Conservation (phyloP, 306 rosid species). For the Trichosanthes truncata region DNA sequence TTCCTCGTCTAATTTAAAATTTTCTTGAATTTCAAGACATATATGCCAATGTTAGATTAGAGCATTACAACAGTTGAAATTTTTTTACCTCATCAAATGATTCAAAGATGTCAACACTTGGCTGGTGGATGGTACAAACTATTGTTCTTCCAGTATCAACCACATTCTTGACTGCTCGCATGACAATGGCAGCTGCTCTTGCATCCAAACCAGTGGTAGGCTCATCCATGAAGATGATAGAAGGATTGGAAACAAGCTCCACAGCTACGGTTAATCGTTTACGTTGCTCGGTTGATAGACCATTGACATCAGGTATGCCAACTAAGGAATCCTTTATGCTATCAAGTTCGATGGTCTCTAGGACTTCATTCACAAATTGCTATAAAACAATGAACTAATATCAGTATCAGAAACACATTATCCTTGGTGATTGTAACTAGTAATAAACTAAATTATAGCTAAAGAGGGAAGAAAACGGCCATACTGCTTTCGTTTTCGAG, state of each 20-base stretch:
- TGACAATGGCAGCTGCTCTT: slow-evolving; percentile 46
- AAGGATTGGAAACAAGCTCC: slow-evolving; percentile 44
- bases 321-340: slow-evolving; percentile 32
- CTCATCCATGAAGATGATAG: slow-evolving; percentile 43
- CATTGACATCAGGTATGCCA: slow-evolving; percentile 37
- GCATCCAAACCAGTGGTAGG: slow-evolving; percentile 42
- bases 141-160: slow-evolving; percentile 38
- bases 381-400: background rate
- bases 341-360: slow-evolving; percentile 45
- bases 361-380: slow-evolving; percentile 44
- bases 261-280: slow-evolving; percentile 40
- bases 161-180: slow-evolving; percentile 46
- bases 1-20: background rate
- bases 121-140: slow-evolving; percentile 53
- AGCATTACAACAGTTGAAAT: background rate
- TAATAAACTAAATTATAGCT: background rate
- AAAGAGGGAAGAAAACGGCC: background rate
- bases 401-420: background rate
- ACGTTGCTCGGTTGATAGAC: slow-evolving; percentile 47
- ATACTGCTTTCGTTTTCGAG: slow-evolving; percentile 25
- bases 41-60: background rate
- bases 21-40: background rate
- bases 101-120: slow-evolving; percentile 39
- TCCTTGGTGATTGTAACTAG: no score
- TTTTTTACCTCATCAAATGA: slow-evolving; percentile 39